phyloP scores from a whole-genome alignment of 495 filamentous ascomycete species.

The Aspergillus saccharolyticus region DNA sequence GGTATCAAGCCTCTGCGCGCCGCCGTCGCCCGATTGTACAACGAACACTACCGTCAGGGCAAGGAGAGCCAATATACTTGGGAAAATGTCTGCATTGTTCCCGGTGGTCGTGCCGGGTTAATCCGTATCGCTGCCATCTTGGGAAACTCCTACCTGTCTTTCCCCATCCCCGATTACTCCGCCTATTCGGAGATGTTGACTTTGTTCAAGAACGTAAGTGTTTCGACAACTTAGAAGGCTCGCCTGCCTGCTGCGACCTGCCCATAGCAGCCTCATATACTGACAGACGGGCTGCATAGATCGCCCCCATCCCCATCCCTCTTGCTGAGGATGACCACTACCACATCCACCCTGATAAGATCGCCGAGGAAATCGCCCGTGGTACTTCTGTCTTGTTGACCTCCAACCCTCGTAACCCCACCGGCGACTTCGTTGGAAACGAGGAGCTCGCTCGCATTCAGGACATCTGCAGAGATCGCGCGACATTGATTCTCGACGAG shows the following conservation, averaged over 20 bases:
- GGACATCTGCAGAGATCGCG: constrained; percentile 83
- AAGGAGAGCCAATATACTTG: constrained; percentile 92
- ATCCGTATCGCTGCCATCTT: constrained; percentile 92
- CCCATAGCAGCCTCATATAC: background rate
- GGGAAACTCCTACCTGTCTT: constrained; percentile 85
- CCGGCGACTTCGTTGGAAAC: constrained; percentile 77
- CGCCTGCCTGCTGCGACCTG: background rate
- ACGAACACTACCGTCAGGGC: constrained; percentile 82
- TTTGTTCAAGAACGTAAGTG: constrained; percentile 75
- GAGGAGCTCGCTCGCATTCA: constrained; percentile 82
- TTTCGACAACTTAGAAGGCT: background rate
- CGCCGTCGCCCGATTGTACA: constrained; percentile 90
- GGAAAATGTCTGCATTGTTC: constrained; percentile 98
- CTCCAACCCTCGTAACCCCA: constrained; percentile 95
- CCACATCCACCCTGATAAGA: constrained; percentile 87
- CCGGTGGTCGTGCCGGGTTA: constrained; percentile 85
- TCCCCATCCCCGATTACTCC: constrained; percentile 73
- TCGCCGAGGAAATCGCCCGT: constrained; percentile 82
- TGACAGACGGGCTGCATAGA: constrained; percentile 31
- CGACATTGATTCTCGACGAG: constrained; percentile 90
- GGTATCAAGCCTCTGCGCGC: constrained; percentile 87
- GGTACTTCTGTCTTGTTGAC: constrained; percentile 86
- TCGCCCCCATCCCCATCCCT: constrained; percentile 84
- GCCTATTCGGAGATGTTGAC: constrained; percentile 97
- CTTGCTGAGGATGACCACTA: constrained; percentile 79